Evolutionary conservation across 2,329 filamentous ascomycete genomes (phyloP).

Genomic region (Fonsecaea nubica): DNA sequence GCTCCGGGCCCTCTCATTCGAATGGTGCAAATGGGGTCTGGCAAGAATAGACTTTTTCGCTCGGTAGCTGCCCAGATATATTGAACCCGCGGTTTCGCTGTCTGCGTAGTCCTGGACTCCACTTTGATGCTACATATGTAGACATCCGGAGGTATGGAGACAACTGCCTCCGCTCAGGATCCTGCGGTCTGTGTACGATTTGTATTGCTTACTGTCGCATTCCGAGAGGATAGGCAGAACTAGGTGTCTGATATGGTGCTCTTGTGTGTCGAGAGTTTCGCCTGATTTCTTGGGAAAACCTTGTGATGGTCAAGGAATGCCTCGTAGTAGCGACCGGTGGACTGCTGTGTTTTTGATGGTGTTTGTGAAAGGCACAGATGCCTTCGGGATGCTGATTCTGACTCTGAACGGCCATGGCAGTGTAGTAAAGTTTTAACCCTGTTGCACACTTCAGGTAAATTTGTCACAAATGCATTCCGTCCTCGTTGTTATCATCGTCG

Average conservation of each 20-base stretch:
- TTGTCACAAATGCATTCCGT: conserved; percentile 53
- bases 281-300: background rate
- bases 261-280: background rate
- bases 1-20: background rate
- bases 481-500: conserved; percentile 43
- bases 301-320: background rate
- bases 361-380: background rate
- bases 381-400: background rate
- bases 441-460: background rate
- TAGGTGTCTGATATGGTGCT: background rate
- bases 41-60: background rate
- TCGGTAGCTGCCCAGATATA: background rate
- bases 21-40: background rate
- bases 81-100: background rate
- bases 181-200: background rate
- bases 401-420: too few relatives aligned
- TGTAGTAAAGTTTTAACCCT: background rate
- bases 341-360: background rate
- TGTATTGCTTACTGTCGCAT: background rate
- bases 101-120: background rate
- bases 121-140: background rate
- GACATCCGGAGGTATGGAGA: background rate
- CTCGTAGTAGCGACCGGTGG: background rate
- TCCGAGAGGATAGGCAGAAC: background rate
- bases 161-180: background rate